A percentile compares a stretch with the other conserved stretches of the same genome.
These are phyloP conservation scores for Boletus edulis DNA, from an alignment of 768 basidiomycete genomes.

Conservation along the genomic window DNA sequence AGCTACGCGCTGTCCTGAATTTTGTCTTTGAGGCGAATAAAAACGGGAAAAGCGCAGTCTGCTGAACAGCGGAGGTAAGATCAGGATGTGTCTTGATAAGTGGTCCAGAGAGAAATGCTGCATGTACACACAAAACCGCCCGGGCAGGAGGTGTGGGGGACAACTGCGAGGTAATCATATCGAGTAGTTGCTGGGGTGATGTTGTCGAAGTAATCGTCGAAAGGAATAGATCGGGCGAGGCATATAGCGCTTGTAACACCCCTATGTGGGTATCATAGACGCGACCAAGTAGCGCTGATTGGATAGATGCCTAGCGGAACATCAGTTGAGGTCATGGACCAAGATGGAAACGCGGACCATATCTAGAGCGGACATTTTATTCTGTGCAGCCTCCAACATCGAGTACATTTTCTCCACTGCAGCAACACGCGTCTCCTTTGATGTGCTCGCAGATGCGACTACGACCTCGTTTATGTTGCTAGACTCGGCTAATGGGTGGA, in stretches of 20 bases:
- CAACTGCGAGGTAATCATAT: constrained; percentile 25
- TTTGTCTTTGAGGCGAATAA: constrained; percentile 72
- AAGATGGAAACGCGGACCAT: constrained; percentile 16
- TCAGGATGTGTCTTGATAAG: constrained; percentile 36
- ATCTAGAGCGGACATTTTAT: constrained; percentile 36
- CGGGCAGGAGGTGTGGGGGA: constrained; percentile 46
- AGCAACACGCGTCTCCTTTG: constrained; percentile 52
- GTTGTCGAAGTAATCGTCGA: constrained; percentile 27
- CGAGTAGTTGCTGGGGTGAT: constrained; percentile 23
- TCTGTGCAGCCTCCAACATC: constrained; percentile 23
- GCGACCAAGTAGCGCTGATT: constrained; percentile 64
- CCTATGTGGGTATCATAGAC: constrained; percentile 59
- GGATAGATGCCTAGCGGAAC: constrained; percentile 47
- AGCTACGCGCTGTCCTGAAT: constrained; percentile 59
- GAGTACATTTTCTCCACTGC: constrained; percentile 61
- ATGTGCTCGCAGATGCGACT: constrained; percentile 59
- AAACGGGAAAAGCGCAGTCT: constrained; percentile 65
- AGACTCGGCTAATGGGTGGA: constrained; percentile 19
- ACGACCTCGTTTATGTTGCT: constrained; percentile 42
- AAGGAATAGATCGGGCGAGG: constrained; percentile 43
- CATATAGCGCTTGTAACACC: constrained; percentile 72
- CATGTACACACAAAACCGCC: constrained; percentile 50
- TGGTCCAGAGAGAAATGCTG: constrained; percentile 52
- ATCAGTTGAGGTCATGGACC: constrained; percentile 1
- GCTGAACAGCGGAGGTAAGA: constrained; percentile 37